phyloP scores from a whole-genome alignment of 1,284 basidiomycete genomes.

The Phylloporus gajari region DNA sequence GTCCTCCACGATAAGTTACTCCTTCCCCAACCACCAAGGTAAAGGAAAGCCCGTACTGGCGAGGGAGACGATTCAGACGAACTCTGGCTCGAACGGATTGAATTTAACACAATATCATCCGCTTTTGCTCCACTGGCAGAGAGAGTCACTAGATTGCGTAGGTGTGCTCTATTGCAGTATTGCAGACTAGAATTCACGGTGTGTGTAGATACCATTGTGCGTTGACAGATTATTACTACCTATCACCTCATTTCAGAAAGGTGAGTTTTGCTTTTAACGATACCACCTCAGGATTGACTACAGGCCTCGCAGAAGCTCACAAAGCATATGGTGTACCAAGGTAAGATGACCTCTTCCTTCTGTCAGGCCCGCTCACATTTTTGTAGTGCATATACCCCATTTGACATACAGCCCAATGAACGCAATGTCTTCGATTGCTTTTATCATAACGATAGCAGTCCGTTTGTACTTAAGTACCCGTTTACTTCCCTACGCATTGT shows the following conservation, averaged over 20 bases:
- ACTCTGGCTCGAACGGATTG: constrained; percentile 88
- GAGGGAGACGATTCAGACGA: constrained; percentile 45
- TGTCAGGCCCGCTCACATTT: constrained; percentile 6
- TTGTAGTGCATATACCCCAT: constrained; percentile 77
- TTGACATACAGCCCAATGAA: constrained; percentile 90
- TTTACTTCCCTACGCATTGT: constrained; percentile 65
- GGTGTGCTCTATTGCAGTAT: constrained; percentile 54
- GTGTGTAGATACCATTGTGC: no score
- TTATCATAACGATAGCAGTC: neutral
- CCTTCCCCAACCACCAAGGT: no score
- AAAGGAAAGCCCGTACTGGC: no score
- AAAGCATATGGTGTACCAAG: constrained; percentile 70
- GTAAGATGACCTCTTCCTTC: constrained; percentile 45
- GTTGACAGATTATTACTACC: no score
- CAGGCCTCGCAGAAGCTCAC: constrained; percentile 86
- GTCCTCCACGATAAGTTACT: no score
- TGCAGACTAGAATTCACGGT: constrained; percentile 61
- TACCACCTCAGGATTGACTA: constrained; percentile 75
- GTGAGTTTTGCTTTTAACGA: constrained; percentile 82
- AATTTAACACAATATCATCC: constrained; percentile 97
- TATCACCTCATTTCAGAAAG: no score
- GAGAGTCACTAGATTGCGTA: constrained; percentile 80
- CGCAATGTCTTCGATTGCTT: constrained; percentile 92
- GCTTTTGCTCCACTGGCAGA: constrained; percentile 90
- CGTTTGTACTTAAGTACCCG: neutral